These are phyloP conservation scores for Penicillium sp. DNA, from an alignment of 2,329 filamentous ascomycete species.

Conservation along the genomic window DNA sequence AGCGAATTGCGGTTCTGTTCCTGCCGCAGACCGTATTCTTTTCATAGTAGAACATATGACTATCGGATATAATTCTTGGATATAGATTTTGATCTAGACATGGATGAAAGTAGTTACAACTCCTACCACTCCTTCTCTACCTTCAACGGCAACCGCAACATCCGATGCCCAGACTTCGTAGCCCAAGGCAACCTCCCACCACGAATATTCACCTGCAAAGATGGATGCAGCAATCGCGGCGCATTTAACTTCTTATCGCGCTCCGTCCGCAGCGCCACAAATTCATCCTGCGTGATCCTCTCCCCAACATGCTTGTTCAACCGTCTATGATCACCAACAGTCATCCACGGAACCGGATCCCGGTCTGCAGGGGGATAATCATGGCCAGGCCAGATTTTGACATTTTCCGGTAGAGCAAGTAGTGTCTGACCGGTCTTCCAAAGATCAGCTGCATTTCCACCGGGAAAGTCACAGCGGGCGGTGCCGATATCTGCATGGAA, in stretches of 20 bases:
- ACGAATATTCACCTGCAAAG: slow-evolving; percentile 51
- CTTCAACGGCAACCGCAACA: slow-evolving; percentile 31
- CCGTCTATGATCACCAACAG: slow-evolving; percentile 44
- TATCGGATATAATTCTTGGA: too few species aligned
- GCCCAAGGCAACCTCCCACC: slow-evolving; percentile 42
- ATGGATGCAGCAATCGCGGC: slow-evolving; percentile 47
- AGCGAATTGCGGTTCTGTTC: too few species aligned
- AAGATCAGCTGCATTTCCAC: slow-evolving; percentile 44
- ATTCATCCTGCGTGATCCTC: slow-evolving; percentile 41
- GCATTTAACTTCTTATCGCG: slow-evolving; percentile 43
- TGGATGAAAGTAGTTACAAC: too few species aligned
- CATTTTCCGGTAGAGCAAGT: slow-evolving; percentile 40
- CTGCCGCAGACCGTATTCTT: too few species aligned
- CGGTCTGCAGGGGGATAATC: slow-evolving; percentile 47
- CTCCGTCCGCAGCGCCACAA: slow-evolving; percentile 41
- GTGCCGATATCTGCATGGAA: slow-evolving; percentile 51
- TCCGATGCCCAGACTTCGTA: slow-evolving; percentile 19
- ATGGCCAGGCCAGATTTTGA: slow-evolving; percentile 51
- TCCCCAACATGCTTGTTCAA: slow-evolving; percentile 48
- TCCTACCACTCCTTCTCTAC: slow-evolving; percentile 23
- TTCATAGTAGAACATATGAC: too few species aligned
- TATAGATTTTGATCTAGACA: too few species aligned
- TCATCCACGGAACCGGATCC: slow-evolving; percentile 40
- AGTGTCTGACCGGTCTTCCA: slow-evolving; percentile 44
- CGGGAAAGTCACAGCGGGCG: slow-evolving; percentile 53